Evolutionary conservation across 331 rosid genomes (phyloP).

Genomic region (Malus hybrid): DNA sequence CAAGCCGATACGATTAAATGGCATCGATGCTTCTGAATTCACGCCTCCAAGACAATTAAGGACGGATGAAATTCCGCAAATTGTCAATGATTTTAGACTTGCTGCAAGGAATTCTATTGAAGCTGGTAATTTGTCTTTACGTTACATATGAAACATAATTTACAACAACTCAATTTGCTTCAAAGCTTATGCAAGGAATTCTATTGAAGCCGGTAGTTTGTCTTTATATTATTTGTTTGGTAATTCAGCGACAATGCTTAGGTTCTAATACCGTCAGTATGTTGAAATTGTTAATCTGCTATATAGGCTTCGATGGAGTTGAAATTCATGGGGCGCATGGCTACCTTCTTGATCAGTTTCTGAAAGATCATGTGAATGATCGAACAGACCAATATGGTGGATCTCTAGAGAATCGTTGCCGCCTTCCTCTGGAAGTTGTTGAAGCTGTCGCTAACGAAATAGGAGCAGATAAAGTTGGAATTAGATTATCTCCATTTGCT

Average conservation of each 20-base stretch:
- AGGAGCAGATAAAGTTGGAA: constrained; percentile 62
- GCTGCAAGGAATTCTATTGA: constrained; percentile 15
- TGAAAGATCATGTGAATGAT: constrained; percentile 62
- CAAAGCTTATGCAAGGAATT: not conserved
- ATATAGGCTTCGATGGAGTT: constrained; percentile 70
- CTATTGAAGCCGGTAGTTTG: too few relatives aligned
- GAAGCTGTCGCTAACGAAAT: constrained; percentile 49
- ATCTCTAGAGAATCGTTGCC: constrained; percentile 54
- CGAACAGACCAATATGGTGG: constrained; percentile 69
- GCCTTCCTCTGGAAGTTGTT: constrained; percentile 50
- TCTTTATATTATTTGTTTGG: not conserved
- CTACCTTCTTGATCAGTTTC: constrained; percentile 16
- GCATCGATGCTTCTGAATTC: too few relatives aligned
- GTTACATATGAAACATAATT: not conserved
- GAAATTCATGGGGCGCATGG: constrained; percentile 86
- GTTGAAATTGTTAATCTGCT: not conserved
- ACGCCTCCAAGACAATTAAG: too few relatives aligned
- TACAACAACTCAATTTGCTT: not conserved
- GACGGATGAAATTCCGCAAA: too few relatives aligned
- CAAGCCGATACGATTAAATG: too few relatives aligned
- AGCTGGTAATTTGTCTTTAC: constrained; percentile 10
- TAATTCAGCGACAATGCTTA: not conserved
- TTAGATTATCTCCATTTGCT: constrained; percentile 57
- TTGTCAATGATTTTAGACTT: too few relatives aligned
- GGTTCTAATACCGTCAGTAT: not conserved